Evolutionary conservation across 306 rosid species (phyloP).

Genomic region (Herpetospermum pedunculosum): DNA sequence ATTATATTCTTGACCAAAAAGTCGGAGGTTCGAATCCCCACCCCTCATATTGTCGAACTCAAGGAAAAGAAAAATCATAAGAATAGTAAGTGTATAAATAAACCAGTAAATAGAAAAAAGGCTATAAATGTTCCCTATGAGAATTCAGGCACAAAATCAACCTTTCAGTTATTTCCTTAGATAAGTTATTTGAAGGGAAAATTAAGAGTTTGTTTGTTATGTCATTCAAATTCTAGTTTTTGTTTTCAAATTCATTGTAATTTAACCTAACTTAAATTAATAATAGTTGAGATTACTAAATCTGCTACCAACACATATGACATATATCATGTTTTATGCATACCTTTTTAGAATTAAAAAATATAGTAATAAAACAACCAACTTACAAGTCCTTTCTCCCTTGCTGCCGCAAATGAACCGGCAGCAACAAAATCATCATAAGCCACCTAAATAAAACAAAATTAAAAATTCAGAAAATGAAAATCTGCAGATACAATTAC

Average conservation of each 20-base stretch:
- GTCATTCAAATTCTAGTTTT: no score
- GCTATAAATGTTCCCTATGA: not conserved
- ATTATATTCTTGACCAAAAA: no score
- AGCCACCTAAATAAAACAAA: slow-evolving; percentile 50
- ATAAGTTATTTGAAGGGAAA: not conserved
- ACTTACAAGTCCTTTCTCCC: slow-evolving; percentile 95
- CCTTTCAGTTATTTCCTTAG: not conserved
- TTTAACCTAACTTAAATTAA: no score
- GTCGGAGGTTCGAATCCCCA: no score
- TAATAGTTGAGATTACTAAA: no score
- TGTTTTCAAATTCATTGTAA: no score
- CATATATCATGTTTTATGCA: not conserved
- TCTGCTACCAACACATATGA: no score
- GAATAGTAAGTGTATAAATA: not conserved
- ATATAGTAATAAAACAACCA: slow-evolving; percentile 9
- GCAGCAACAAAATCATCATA: slow-evolving; percentile 74
- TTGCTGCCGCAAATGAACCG: slow-evolving; percentile 83
- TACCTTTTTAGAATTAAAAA: not conserved
- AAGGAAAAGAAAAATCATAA: no score
- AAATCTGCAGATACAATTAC: slow-evolving; percentile 7
- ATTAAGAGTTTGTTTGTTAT: no score
- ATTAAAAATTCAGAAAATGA: not conserved
- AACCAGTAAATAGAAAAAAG: not conserved
- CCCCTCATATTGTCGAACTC: no score
- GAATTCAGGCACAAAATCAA: not conserved